Conservation (phyloP, 148 eudicot genomes). For the Dianthus caryophyllus region DNA sequence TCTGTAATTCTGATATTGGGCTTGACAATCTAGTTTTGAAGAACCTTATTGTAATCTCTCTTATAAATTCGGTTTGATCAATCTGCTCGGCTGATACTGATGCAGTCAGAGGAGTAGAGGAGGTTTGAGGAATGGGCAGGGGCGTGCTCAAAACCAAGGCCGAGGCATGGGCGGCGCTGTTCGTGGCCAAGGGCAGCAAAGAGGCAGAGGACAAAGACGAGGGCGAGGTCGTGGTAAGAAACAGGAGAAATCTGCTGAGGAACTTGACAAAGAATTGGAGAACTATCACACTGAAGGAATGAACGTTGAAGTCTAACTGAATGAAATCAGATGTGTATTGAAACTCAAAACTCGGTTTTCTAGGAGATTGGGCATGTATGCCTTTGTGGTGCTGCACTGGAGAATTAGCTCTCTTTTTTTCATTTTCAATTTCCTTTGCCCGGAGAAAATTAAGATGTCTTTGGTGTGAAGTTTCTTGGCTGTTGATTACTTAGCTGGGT, state of each 20-base stretch:
- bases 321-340: background rate
- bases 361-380: background rate
- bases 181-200: conserved; percentile 33
- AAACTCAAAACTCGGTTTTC: background rate
- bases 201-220: conserved; percentile 41
- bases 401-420: too few relatives aligned
- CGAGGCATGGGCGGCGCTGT: conserved; percentile 23
- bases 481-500: too few relatives aligned
- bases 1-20: too few relatives aligned
- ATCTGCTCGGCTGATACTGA: background rate
- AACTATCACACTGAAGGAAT: conserved; percentile 76
- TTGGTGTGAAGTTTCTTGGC: too few relatives aligned
- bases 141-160: conserved; percentile 32
- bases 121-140: conserved; percentile 39
- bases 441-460: too few relatives aligned
- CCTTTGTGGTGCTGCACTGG: background rate
- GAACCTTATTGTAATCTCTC: too few relatives aligned
- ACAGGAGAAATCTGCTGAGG: conserved; percentile 67
- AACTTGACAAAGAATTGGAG: conserved; percentile 88
- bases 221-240: conserved; percentile 54
- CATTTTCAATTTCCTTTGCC: too few relatives aligned
- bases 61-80: background rate
- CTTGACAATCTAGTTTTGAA: too few relatives aligned
- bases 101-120: conserved; percentile 53
- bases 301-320: conserved; percentile 14